Conservation (phyloP, 352 stramenopile species). For the Globisporangium radiosum region DNA sequence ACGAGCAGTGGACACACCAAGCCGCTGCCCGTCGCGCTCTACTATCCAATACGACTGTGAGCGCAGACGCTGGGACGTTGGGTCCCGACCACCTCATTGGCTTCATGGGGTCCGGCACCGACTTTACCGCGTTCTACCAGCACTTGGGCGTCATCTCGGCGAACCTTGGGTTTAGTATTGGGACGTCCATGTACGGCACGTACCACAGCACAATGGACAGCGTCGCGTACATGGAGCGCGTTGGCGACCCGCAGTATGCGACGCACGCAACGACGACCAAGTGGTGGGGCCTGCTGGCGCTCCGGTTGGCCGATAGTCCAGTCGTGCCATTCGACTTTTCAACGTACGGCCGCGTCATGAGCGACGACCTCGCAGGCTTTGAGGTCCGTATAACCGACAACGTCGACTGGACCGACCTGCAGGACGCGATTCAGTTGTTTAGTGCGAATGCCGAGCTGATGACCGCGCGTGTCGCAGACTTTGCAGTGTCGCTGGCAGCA, state of each 20-base stretch:
- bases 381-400: slow-evolving; percentile 14
- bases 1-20: slow-evolving; percentile 30
- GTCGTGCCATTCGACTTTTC: slow-evolving; percentile 68
- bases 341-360: slow-evolving; percentile 60
- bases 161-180: slow-evolving; percentile 48
- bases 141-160: slow-evolving; percentile 72
- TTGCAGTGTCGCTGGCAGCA: background rate
- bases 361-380: slow-evolving; percentile 31
- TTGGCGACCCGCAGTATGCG: slow-evolving; percentile 50
- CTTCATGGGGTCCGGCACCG: slow-evolving; percentile 46
- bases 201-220: slow-evolving; percentile 88
- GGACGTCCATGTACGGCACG: slow-evolving; percentile 37
- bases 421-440: slow-evolving; percentile 39
- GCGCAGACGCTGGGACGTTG: slow-evolving; percentile 18
- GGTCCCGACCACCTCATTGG: slow-evolving; percentile 32
- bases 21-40: slow-evolving; percentile 13
- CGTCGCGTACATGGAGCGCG: slow-evolving; percentile 55
- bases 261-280: slow-evolving; percentile 41
- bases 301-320: slow-evolving; percentile 42
- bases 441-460: slow-evolving; percentile 23
- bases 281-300: slow-evolving; percentile 55
- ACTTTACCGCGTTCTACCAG: slow-evolving; percentile 75
- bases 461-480: slow-evolving; percentile 12
- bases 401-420: slow-evolving; percentile 28
- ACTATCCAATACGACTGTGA: too few species aligned